Evolutionary conservation across 2,329 filamentous ascomycete genomes (phyloP).

Genomic region (Aspergillus tanneri): DNA sequence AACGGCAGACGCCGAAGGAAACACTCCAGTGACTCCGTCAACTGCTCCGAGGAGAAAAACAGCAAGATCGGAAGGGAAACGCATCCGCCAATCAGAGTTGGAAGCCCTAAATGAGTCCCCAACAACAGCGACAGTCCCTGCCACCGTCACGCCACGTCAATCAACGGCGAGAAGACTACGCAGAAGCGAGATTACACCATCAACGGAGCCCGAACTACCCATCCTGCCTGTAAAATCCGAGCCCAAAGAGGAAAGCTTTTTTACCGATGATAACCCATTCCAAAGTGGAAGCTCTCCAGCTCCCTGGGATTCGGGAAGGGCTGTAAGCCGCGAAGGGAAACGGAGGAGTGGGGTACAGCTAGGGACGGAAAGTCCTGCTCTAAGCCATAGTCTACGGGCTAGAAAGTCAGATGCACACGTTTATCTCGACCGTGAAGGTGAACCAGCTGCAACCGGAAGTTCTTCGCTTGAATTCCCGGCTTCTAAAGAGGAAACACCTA

Average conservation of each 20-base stretch:
- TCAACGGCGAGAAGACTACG: constrained; percentile 54
- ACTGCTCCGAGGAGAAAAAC: constrained; percentile 32
- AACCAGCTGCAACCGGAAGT: constrained; percentile 54
- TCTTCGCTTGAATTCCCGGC: constrained; percentile 58
- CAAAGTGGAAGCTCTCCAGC: constrained; percentile 77
- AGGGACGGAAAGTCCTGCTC: constrained; percentile 31
- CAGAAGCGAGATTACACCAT: constrained; percentile 47
- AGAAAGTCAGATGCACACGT: constrained; percentile 34
- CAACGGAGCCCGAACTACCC: constrained; percentile 37
- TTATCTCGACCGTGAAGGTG: constrained; percentile 52
- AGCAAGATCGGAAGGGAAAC: constrained; percentile 37
- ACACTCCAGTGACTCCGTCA: constrained; percentile 28
- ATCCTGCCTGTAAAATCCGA: constrained; percentile 46
- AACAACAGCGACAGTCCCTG: constrained; percentile 39
- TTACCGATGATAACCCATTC: constrained; percentile 89
- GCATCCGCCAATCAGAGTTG: constrained; percentile 31
- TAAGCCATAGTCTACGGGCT: constrained; percentile 28
- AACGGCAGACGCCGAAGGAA: constrained; percentile 40
- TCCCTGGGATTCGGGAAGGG: constrained; percentile 39
- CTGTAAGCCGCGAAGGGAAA: constrained; percentile 29
- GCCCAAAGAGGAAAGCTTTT: constrained; percentile 61
- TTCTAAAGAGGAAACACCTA: constrained; percentile 33
- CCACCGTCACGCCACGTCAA: constrained; percentile 35
- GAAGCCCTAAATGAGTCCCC: constrained; percentile 33
- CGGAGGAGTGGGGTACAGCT: constrained; percentile 53